These are phyloP conservation scores for Mytilinidion resinicola DNA, from an alignment of 495 filamentous ascomycete genomes.

Conservation along the genomic window DNA sequence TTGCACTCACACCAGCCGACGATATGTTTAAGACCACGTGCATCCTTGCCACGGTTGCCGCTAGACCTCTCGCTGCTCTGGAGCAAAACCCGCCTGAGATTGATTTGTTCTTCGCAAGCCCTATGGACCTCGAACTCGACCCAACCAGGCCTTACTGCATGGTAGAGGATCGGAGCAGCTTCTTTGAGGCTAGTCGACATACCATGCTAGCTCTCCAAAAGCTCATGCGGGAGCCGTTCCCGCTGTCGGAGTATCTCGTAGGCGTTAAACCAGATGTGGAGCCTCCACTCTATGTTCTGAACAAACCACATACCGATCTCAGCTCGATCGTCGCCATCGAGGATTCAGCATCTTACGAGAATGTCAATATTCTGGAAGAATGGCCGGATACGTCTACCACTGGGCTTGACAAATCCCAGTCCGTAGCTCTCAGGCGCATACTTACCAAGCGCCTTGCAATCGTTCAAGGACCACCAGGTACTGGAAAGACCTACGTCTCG, in stretches of 20 bases:
- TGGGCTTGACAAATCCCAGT: conserved; percentile 63
- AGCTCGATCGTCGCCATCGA: conserved; percentile 32
- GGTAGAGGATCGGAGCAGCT: conserved; percentile 65
- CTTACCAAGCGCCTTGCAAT: conserved; percentile 69
- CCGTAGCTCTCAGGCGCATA: conserved; percentile 60
- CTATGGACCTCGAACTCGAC: conserved; percentile 60
- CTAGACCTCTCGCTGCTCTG: conserved; percentile 56
- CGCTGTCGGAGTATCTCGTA: conserved; percentile 57
- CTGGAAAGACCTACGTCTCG: conserved; percentile 79
- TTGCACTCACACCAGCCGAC: conserved; percentile 59
- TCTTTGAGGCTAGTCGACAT: conserved; percentile 69
- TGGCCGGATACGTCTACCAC: conserved; percentile 44
- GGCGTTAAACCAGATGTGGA: conserved; percentile 42
- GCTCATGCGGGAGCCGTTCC: conserved; percentile 57
- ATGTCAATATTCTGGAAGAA: conserved; percentile 44
- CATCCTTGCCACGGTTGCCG: conserved; percentile 66
- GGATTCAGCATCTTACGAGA: conserved; percentile 27
- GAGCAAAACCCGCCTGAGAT: conserved; percentile 62
- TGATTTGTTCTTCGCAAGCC: conserved; percentile 64
- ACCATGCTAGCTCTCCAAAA: conserved; percentile 68
- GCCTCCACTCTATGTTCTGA: conserved; percentile 45
- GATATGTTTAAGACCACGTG: conserved; percentile 63
- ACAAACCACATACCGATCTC: conserved; percentile 45
- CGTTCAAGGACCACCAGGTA: conserved; percentile 86
- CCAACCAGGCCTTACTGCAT: conserved; percentile 66